These are phyloP conservation scores for Knoxia roxburghii DNA, from an alignment of 257 asterid species.

Conservation along the genomic window DNA sequence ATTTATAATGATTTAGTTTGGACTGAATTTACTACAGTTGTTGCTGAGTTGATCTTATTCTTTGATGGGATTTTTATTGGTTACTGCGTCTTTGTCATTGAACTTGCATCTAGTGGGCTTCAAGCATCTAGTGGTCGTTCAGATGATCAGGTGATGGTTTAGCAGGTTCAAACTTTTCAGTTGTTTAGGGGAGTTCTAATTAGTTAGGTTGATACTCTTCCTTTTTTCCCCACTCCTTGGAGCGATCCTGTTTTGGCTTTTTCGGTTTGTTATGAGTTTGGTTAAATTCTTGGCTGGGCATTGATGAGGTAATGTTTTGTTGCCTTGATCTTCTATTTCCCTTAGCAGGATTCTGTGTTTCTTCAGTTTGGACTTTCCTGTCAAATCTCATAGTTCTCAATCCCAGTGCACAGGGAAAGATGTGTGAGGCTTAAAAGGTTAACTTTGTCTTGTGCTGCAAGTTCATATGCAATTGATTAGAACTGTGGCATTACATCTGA, in stretches of 20 bases:
- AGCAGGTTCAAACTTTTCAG: background rate
- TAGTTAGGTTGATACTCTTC: background rate
- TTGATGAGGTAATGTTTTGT: too few relatives aligned
- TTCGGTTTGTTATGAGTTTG: too few relatives aligned
- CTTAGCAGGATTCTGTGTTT: background rate
- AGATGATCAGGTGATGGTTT: background rate
- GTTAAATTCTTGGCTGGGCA: too few relatives aligned
- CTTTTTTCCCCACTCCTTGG: too few relatives aligned
- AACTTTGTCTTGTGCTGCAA: background rate
- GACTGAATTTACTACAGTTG: background rate
- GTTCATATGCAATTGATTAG: too few relatives aligned
- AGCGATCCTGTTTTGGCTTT: too few relatives aligned
- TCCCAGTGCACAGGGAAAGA: background rate
- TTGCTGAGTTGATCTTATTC: background rate
- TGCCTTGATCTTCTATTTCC: background rate
- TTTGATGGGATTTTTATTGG: background rate
- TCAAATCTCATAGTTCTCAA: background rate
- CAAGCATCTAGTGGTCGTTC: background rate
- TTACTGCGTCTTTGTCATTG: background rate
- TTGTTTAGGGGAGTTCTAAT: background rate
- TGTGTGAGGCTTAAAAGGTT: background rate
- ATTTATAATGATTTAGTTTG: background rate
- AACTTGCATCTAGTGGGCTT: background rate
- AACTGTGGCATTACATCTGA: background rate
- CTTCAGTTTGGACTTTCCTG: background rate